phyloP scores from a whole-genome alignment of 1,139 yeast species.

The Debaryomyces udenii region DNA sequence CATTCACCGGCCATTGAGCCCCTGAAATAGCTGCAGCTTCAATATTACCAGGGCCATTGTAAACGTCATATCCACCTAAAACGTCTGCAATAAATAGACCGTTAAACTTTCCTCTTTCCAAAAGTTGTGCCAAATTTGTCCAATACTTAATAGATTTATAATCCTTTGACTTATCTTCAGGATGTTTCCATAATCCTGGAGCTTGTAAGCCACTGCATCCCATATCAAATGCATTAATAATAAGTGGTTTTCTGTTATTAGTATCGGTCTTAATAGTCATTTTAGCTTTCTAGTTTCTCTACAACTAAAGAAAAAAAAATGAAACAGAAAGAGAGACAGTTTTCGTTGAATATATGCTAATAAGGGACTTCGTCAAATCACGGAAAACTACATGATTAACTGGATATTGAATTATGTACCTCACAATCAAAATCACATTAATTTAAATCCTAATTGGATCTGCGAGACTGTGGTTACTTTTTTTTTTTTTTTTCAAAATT shows the following conservation, averaged over 20 bases:
- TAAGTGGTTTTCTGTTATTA: slow-evolving; percentile 23
- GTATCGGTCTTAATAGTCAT: background rate
- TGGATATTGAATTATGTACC: too few species aligned
- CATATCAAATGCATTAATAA: slow-evolving; percentile 45
- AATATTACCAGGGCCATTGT: slow-evolving; percentile 40
- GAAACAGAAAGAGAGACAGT: too few species aligned
- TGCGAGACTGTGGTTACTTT: too few species aligned
- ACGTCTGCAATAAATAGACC: slow-evolving; percentile 52
- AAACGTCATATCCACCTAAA: slow-evolving; percentile 47
- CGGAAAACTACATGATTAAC: too few species aligned
- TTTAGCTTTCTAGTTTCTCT: too few species aligned
- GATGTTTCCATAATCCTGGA: slow-evolving; percentile 49
- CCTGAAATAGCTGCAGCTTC: slow-evolving; percentile 42
- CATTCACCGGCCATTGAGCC: slow-evolving; percentile 46
- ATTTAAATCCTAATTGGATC: too few species aligned
- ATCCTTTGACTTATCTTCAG: slow-evolving; percentile 37
- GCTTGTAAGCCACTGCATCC: slow-evolving; percentile 42
- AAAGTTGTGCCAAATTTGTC: slow-evolving; percentile 45
- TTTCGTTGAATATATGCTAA: too few species aligned
- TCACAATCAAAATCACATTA: too few species aligned
- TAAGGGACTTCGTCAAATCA: too few species aligned
- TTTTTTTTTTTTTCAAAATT: too few species aligned
- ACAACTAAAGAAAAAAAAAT: too few species aligned
- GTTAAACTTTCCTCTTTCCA: slow-evolving; percentile 50
- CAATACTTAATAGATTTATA: slow-evolving; percentile 47